Evolutionary conservation across 805 yeast species (phyloP).

Genomic region (Maudiozyma turicensis): DNA sequence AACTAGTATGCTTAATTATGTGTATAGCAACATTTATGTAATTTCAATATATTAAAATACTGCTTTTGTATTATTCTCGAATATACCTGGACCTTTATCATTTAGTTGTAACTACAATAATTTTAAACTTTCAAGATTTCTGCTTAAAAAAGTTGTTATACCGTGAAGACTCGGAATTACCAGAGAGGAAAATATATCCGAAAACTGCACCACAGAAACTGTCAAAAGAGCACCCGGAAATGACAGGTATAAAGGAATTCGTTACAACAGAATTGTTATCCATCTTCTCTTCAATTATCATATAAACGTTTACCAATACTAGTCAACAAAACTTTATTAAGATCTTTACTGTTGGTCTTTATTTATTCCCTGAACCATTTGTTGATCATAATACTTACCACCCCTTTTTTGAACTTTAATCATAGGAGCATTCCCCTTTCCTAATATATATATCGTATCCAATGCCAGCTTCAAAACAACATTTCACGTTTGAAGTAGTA

Average conservation of each 20-base stretch:
- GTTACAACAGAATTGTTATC: too few relatives aligned
- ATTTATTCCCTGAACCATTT: too few relatives aligned
- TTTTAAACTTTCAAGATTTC: too few relatives aligned
- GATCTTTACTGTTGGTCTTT: too few relatives aligned
- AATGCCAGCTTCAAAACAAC: constrained; percentile 27
- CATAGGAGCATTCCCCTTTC: background rate
- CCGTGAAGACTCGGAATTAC: too few relatives aligned
- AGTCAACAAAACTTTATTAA: too few relatives aligned
- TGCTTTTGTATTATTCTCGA: background rate
- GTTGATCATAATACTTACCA: too few relatives aligned
- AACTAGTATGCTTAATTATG: background rate
- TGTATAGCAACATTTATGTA: background rate
- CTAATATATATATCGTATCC: background rate
- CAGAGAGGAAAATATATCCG: background rate
- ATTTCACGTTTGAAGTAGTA: constrained; percentile 70
- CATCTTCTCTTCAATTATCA: too few relatives aligned
- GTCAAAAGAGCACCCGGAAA: background rate
- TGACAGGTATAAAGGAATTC: background rate
- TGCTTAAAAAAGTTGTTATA: too few relatives aligned
- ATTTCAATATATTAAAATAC: background rate
- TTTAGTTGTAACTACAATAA: background rate
- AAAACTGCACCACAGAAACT: background rate
- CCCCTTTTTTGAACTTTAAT: too few relatives aligned
- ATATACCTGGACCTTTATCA: background rate
- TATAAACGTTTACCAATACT: too few relatives aligned